phyloP scores from a whole-genome alignment of 768 basidiomycete species.

The Tricholoma flavovirens region DNA sequence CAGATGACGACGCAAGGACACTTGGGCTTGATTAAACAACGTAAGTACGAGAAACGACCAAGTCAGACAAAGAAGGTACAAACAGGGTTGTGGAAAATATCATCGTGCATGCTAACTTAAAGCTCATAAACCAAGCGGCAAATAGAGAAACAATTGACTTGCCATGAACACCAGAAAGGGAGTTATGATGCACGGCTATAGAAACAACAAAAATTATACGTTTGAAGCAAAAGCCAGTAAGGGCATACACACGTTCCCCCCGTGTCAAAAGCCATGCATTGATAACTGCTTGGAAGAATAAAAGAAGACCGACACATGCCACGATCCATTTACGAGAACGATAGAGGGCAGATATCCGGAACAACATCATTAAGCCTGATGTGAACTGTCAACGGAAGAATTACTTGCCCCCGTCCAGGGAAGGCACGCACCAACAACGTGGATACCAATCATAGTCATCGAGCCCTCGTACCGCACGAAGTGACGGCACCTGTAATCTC shows the following conservation, averaged over 20 bases:
- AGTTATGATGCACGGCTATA: conserved; percentile 38
- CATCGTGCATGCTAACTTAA: conserved; percentile 33
- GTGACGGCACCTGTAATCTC: conserved; percentile 30
- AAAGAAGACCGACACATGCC: conserved; percentile 27
- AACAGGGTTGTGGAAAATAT: conserved; percentile 35
- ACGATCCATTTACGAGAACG: conserved; percentile 26
- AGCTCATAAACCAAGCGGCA: not conserved
- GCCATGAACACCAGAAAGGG: conserved; percentile 32
- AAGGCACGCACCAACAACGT: conserved; percentile 32
- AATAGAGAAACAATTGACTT: not conserved
- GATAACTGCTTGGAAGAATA: conserved; percentile 38
- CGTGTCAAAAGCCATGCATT: conserved; percentile 51
- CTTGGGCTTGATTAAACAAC: conserved; percentile 24
- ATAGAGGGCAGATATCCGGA: conserved; percentile 43
- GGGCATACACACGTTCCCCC: conserved; percentile 39
- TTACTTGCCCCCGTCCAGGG: not conserved
- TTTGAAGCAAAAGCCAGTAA: not conserved
- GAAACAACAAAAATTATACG: not conserved
- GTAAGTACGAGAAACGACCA: conserved; percentile 5
- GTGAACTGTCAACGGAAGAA: not conserved
- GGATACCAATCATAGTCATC: conserved; percentile 49
- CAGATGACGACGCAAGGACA: conserved; percentile 38
- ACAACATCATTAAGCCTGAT: conserved; percentile 48
- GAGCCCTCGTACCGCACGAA: conserved; percentile 49
- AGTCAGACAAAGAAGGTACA: conserved; percentile 22